These are phyloP conservation scores for Fusarium guadeloupense DNA, from an alignment of 2,329 filamentous ascomycete species.

Conservation along the genomic window DNA sequence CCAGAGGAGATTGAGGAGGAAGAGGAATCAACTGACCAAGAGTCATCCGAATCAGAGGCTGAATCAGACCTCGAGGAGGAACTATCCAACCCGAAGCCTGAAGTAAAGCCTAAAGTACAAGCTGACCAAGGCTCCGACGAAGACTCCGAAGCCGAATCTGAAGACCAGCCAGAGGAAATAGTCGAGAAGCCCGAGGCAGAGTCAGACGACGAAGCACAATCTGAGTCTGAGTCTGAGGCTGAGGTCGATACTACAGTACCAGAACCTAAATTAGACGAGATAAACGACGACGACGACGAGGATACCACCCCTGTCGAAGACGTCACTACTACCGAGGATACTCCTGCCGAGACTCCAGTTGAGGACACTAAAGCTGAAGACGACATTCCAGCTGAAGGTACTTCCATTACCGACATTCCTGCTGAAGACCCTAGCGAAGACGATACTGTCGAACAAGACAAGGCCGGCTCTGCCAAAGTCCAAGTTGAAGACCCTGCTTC, in stretches of 20 bases:
- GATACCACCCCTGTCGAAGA: slow-evolving; percentile 13
- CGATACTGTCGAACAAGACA: slow-evolving; percentile 13
- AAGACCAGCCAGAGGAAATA: slow-evolving; percentile 6
- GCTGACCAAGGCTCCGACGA: slow-evolving; percentile 1
- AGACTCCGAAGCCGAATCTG: slow-evolving; percentile 2
- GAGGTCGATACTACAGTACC: slow-evolving; percentile 6
- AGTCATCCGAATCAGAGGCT: neutral
- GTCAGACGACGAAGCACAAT: slow-evolving; percentile 1
- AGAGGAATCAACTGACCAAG: slow-evolving; percentile 4
- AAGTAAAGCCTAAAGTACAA: slow-evolving; percentile 1
- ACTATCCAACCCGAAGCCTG: neutral
- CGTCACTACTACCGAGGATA: slow-evolving; percentile 20
- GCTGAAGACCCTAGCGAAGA: slow-evolving; percentile 12
- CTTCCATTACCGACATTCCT: slow-evolving; percentile 12
- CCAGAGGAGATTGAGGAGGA: slow-evolving; percentile 15
- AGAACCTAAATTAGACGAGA: slow-evolving; percentile 14
- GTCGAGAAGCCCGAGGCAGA: slow-evolving; percentile 8
- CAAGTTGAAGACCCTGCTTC: slow-evolving; percentile 13
- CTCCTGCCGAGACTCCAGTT: slow-evolving; percentile 7
- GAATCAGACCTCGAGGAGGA: neutral
- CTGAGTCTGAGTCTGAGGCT: slow-evolving; percentile 1
- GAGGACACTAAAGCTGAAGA: slow-evolving; percentile 11
- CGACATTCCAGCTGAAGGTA: slow-evolving; percentile 4
- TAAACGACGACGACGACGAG: slow-evolving; percentile 15
- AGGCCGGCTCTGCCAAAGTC: slow-evolving; percentile 8